Percentiles rank a stretch among this genome's conserved stretches.
Evolutionary conservation across 495 filamentous ascomycete species (phyloP).

Genomic region (Arthonia radiata): DNA sequence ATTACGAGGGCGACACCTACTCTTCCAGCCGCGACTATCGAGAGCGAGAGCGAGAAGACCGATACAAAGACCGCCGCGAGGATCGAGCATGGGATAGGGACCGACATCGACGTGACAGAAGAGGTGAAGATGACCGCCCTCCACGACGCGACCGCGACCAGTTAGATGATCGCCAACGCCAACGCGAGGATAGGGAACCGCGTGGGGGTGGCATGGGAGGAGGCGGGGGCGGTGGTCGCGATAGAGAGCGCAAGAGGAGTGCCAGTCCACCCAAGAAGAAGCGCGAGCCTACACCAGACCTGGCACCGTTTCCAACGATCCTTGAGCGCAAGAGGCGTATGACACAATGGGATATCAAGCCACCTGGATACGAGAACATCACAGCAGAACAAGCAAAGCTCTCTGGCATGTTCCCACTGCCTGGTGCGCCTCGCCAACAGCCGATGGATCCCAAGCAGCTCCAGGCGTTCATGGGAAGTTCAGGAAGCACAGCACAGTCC

Average conservation of each 20-base stretch:
- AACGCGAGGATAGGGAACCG: slow-evolving; percentile 6
- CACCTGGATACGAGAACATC: slow-evolving; percentile 92
- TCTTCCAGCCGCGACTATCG: slow-evolving; percentile 74
- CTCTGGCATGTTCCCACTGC: slow-evolving; percentile 98
- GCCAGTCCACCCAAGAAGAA: slow-evolving; percentile 55
- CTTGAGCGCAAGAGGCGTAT: slow-evolving; percentile 65
- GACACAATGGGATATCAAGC: slow-evolving; percentile 99
- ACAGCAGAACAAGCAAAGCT: slow-evolving; percentile 97
- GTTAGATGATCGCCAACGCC: slow-evolving; percentile 32
- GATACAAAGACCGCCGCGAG: slow-evolving; percentile 34
- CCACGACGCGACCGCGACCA: slow-evolving; percentile 34
- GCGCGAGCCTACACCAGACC: slow-evolving; percentile 81
- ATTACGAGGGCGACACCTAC: slow-evolving; percentile 64
- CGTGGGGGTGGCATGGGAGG: slow-evolving; percentile 13
- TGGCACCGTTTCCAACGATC: slow-evolving; percentile 61
- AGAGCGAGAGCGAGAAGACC: slow-evolving; percentile 74
- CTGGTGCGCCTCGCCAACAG: slow-evolving; percentile 82
- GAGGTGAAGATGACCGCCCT: slow-evolving; percentile 20
- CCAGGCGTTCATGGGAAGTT: slow-evolving; percentile 85
- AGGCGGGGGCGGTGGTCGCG: slow-evolving; percentile 7
- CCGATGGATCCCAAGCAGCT: slow-evolving; percentile 89
- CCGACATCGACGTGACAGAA: too few relatives aligned
- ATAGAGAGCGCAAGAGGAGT: slow-evolving; percentile 46
- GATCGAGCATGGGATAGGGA: slow-evolving; percentile 10
- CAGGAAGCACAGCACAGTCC: slow-evolving; percentile 45